phyloP scores from a whole-genome alignment of 129 eudicot species.

The Flaveria bidentis region DNA sequence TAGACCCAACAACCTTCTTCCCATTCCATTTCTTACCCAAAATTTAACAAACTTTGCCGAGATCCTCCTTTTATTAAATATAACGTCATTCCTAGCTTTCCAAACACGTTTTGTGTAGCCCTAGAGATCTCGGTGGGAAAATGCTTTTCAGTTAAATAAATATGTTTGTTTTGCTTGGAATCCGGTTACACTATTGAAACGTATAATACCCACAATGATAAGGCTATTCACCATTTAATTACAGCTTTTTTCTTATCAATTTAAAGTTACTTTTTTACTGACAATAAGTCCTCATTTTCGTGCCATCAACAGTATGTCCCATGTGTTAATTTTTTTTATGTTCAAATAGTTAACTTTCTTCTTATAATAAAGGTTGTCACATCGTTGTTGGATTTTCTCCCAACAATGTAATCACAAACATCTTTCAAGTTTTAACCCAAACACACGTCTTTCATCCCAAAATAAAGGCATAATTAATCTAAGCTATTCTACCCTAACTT shows the following conservation, averaged over 20 bases:
- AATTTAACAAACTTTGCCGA: too few relatives aligned
- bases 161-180: too few relatives aligned
- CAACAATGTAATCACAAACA: neutral
- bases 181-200: too few relatives aligned
- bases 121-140: too few relatives aligned
- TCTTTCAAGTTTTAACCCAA: neutral
- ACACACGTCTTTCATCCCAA: neutral
- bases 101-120: too few relatives aligned
- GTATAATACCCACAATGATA: too few relatives aligned
- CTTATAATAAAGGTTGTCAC: neutral
- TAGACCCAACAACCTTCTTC: too few relatives aligned
- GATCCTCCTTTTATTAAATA: too few relatives aligned
- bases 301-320: neutral
- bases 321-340: neutral
- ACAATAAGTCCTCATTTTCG: neutral
- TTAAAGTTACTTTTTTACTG: constrained; percentile 5
- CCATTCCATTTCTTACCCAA: too few relatives aligned
- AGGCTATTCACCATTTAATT: neutral
- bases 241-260: neutral
- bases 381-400: neutral
- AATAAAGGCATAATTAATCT: neutral
- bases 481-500: neutral
- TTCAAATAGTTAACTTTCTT: neutral
- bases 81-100: too few relatives aligned
- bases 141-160: too few relatives aligned